Evolutionary conservation across 768 basidiomycete species (phyloP).

Genomic region (Rhizopogon vinicolor): DNA sequence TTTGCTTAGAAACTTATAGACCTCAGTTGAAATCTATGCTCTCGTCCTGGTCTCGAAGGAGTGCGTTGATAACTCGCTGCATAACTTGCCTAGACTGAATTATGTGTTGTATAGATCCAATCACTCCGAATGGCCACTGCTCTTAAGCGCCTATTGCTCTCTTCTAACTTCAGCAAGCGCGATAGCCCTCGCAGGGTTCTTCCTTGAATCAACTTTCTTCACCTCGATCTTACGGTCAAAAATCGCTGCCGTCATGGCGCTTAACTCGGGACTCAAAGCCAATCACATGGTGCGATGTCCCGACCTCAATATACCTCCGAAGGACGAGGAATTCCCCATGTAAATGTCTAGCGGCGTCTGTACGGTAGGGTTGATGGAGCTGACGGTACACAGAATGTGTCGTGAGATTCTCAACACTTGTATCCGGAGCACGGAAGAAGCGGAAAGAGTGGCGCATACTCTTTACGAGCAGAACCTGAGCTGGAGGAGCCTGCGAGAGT

Average conservation of each 20-base stretch:
- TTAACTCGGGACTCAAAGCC: conserved; percentile 77
- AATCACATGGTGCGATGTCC: conserved; percentile 89
- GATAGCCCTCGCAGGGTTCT: conserved; percentile 93
- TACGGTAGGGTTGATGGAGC: conserved; percentile 10
- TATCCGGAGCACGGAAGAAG: conserved; percentile 90
- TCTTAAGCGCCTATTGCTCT: conserved; percentile 89
- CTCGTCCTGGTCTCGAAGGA: conserved; percentile 86
- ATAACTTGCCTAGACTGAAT: not conserved
- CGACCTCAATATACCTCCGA: conserved; percentile 88
- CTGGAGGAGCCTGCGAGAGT: conserved; percentile 67
- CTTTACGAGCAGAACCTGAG: conserved; percentile 54
- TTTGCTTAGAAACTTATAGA: conserved; percentile 88
- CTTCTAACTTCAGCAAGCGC: conserved; percentile 82
- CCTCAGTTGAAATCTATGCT: conserved; percentile 89
- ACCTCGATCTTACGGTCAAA: conserved; percentile 88
- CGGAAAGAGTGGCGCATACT: conserved; percentile 37
- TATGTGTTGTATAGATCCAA: conserved; percentile 49
- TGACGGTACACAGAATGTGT: conserved; percentile 53
- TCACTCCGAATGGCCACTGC: conserved; percentile 85
- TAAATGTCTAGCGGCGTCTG: not conserved
- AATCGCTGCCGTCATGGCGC: conserved; percentile 89
- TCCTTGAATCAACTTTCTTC: conserved; percentile 86
- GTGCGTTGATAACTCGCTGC: conserved; percentile 40
- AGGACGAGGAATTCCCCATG: conserved; percentile 76
- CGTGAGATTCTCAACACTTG: conserved; percentile 89